Evolutionary conservation across 345 rosid species (phyloP), one percentile per base, ranked within the genome.

Genomic region (Iberis pinnata): DNA sequence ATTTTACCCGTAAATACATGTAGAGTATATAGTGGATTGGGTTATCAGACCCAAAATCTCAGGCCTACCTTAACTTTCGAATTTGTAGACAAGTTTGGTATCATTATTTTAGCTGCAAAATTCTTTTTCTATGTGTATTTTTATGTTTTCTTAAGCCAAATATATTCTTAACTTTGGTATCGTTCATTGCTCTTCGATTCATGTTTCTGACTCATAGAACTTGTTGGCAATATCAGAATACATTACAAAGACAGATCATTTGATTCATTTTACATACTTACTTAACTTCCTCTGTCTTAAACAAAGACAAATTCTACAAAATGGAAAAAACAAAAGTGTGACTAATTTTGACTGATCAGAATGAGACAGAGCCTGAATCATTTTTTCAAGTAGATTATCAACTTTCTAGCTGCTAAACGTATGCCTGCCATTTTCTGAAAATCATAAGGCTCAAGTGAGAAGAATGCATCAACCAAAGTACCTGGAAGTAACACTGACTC

Each of bases 361-460:
- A 43, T 33, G 40, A 18, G 58, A 17, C 25, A 12, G 44, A 35
- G 25, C 18, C 15, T 26, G 29, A 24, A 65, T 66, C 60, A 67
- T 31, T 53, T 44, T 19, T 53, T 60, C 44, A 0, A 35, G 50
- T 70, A 62, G 53, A 90, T 61, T 15, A 87, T 50, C 70, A 87
- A 44, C 64, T 81, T 79, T 56, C 71, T 81, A 3, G 78, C 77
- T 60, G 63, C 77, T 42, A 83, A 49, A 32, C 86, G 78, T 26
- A 90, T 73, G 48, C 98, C 98, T 15, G 92, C 79, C 69, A 12
- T 68, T 61, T 76, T 63, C 68, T 63, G 80, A 67, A 69, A 84
- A 58, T 81, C 82, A 20, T 87, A 90, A 13, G 83, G 62, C 59
- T 79, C 88, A 14, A 87, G 50, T 33, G 84, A 73, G 70, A 90